Evolutionary conservation across 108 stramenopile genomes (phyloP).

Genomic region (Pseudonitzschia multistriata): DNA sequence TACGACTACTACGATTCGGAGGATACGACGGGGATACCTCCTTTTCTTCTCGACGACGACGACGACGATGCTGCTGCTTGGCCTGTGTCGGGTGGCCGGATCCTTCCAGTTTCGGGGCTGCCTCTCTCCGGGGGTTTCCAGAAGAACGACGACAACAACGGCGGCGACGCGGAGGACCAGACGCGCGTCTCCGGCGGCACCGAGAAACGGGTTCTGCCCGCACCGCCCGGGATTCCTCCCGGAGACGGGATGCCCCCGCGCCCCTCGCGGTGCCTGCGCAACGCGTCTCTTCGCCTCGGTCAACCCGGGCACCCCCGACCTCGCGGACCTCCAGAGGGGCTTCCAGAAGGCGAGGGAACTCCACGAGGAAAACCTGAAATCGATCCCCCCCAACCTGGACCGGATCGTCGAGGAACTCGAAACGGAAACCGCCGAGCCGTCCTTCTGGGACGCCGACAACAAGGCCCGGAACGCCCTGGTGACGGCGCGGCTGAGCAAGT

Average conservation of each 20-base stretch:
- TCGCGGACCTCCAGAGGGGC: constrained; percentile 17
- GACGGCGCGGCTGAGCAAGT: constrained; percentile 46
- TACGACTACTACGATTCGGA: too few species aligned
- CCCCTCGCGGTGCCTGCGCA: neutral
- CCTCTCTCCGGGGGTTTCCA: neutral
- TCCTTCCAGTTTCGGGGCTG: neutral
- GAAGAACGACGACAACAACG: neutral
- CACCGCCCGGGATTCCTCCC: too few species aligned
- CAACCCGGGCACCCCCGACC: neutral
- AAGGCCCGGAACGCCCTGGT: constrained; percentile 41
- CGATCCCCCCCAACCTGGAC: constrained; percentile 25
- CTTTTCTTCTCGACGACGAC: neutral
- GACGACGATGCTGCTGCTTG: constrained; percentile 3
- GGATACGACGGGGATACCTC: neutral
- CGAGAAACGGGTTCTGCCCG: too few species aligned
- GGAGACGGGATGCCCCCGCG: too few species aligned
- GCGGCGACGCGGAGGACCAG: neutral
- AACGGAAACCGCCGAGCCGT: constrained; percentile 51
- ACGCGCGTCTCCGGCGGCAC: neutral
- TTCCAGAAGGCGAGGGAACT: constrained; percentile 23
- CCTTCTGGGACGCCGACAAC: constrained; percentile 69
- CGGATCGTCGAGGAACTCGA: constrained; percentile 47
- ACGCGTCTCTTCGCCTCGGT: neutral
- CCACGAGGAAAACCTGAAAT: constrained; percentile 22
- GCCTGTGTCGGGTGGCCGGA: neutral